Percentiles rank a stretch among this genome's conserved stretches.
Evolutionary conservation across 2,329 filamentous ascomycete species (phyloP).

Genomic region (Penicillium sp.): DNA sequence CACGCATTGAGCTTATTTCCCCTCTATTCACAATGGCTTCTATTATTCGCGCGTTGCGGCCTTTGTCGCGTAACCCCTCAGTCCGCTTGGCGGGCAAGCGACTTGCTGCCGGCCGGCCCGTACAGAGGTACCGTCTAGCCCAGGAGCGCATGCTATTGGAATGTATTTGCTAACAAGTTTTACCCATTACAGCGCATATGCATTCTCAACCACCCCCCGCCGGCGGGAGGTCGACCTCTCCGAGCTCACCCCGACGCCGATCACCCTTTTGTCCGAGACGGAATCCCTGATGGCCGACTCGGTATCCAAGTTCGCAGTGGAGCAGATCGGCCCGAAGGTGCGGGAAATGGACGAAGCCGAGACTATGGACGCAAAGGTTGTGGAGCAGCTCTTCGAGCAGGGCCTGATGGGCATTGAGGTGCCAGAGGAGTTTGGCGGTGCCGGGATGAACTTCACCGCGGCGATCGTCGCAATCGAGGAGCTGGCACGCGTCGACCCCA

Average conservation of each 20-base stretch:
- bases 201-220: conserved; percentile 59
- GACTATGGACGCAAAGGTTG: conserved; percentile 80
- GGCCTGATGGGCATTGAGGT: conserved; percentile 97
- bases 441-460: conserved; percentile 97
- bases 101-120: conserved; percentile 35
- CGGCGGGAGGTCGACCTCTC: conserved; percentile 63
- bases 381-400: conserved; percentile 95
- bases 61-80: conserved; percentile 41
- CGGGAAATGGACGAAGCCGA: conserved; percentile 98
- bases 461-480: conserved; percentile 98
- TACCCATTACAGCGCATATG: conserved; percentile 40
- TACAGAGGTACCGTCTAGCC: conserved; percentile 37
- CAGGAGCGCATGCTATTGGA: not conserved
- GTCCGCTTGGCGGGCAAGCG: conserved; percentile 40
- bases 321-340: conserved; percentile 83
- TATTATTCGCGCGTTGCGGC: conserved; percentile 46
- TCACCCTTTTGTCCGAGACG: conserved; percentile 86
- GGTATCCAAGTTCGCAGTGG: conserved; percentile 85
- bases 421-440: conserved; percentile 92
- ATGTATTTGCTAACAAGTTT: not conserved
- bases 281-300: conserved; percentile 86
- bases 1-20: conserved; percentile 2
- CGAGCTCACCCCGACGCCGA: conserved; percentile 82
- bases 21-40: conserved; percentile 43
- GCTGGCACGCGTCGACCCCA: conserved; percentile 87